A percentile compares a stretch with the other conserved stretches of the same genome.
Conservation (phyloP, 257 asterid species). For the Mentha longifolia region DNA sequence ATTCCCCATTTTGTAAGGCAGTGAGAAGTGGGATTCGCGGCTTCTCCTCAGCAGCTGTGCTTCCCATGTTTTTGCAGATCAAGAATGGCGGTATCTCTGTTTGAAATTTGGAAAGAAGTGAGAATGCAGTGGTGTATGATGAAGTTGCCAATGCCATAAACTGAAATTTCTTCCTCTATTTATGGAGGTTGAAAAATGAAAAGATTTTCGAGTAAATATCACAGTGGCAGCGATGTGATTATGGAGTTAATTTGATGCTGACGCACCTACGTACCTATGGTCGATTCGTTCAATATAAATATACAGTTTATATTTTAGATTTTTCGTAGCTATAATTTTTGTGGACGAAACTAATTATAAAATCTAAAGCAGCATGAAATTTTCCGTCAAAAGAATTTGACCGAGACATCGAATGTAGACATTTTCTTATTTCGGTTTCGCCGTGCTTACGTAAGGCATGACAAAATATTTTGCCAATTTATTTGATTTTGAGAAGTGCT, state of each 20-base stretch:
- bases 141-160: neutral
- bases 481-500: too few species aligned
- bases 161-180: neutral
- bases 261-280: neutral
- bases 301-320: neutral
- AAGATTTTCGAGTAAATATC: too few species aligned
- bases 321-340: too few species aligned
- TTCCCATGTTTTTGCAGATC: slow-evolving; percentile 39
- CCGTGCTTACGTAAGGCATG: neutral
- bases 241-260: neutral
- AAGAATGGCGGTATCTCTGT: neutral
- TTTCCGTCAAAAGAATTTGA: neutral
- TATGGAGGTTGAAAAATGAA: neutral
- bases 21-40: slow-evolving; percentile 52
- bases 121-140: neutral
- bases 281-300: too few species aligned
- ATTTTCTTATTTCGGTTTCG: neutral
- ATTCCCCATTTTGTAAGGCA: slow-evolving; percentile 50
- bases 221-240: neutral
- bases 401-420: slow-evolving; percentile 2
- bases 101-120: neutral
- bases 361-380: neutral
- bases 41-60: slow-evolving; percentile 35
- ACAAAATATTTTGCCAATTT: neutral
- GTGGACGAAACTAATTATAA: too few species aligned